Base-by-base conservation (phyloP, 2,329 filamentous ascomycete genomes). In the Clonostachys rhizophaga region DNA sequence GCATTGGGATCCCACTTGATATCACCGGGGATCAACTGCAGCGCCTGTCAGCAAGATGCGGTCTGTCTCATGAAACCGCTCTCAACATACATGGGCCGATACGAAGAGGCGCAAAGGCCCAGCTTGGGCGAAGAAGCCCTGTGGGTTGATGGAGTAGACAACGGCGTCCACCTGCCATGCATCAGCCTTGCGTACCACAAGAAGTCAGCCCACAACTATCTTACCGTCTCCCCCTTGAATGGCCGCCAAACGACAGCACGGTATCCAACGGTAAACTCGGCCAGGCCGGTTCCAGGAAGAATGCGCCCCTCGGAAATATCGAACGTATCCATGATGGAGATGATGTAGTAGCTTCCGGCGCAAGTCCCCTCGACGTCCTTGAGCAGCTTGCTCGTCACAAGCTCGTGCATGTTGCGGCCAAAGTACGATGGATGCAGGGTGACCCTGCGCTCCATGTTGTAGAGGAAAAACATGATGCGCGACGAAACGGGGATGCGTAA, bases 351-450 rank as follows among this genome's bases (percentile, higher is more conserved):
- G 65, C 89, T 90, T 49, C 94, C 94, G 4, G 91, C 94, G 68
- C 91, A 96, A 40, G 89, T 92, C 20, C 94, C 94, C 71, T 99
- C 94, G 52, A 96, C 90, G 64, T 97, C 92, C 62, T 89, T 86
- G 54, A 96, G 80, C 30, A 99, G 83, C 68, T 92, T 91, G 57
- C 87, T 86, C 45, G 88, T 92, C 39, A 99, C 88, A 58, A 95
- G 85, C 57, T 95, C 87, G 59, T 92, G 86, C 76, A 96, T 95
- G 64, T 94, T 90, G 53, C 89, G 86, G 49, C 91, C 91, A 65
- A 99, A 97, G 73, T 95, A 99, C 12, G 92, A 97, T 30, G 94
- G 94, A 64, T 99, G 94, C 61, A 99, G 81, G 57, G 90, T 91
- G 60, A 97, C 91, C 63, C 89, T 87, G 64, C 92, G 91, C 72